Conservation (phyloP, 306 rosid species). For the Glycine tomentella region DNA sequence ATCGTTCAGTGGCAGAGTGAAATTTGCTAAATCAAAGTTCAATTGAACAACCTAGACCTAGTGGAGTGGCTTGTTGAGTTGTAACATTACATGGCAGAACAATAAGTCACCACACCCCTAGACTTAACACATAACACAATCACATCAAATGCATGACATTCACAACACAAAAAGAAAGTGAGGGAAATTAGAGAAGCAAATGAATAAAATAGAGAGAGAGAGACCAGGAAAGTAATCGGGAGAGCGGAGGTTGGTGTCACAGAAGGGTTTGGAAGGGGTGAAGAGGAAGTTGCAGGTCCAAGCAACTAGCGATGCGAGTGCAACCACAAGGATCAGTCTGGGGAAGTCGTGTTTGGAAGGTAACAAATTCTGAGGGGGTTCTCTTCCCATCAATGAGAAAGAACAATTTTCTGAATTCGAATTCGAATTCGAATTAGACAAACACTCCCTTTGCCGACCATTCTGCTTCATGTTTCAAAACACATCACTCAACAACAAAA, state of each 20-base stretch:
- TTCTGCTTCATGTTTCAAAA: slow-evolving; percentile 10
- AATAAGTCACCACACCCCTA: too few species aligned
- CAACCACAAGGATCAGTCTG: slow-evolving; percentile 57
- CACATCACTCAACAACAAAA: not conserved
- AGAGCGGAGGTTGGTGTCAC: slow-evolving; percentile 57
- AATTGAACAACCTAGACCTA: not conserved
- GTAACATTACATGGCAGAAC: too few species aligned
- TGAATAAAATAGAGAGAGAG: not conserved
- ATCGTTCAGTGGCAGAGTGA: too few species aligned
- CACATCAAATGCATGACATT: not conserved
- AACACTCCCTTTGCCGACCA: slow-evolving; percentile 47
- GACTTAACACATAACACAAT: not conserved
- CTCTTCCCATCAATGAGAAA: slow-evolving; percentile 53
- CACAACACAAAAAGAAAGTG: not conserved
- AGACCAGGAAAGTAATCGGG: slow-evolving; percentile 58
- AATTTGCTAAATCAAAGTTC: not conserved
- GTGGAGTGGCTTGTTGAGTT: not conserved
- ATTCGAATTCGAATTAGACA: slow-evolving; percentile 31
- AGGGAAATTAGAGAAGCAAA: not conserved
- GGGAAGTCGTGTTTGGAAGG: slow-evolving; percentile 72
- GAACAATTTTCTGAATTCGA: slow-evolving; percentile 20
- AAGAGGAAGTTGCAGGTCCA: slow-evolving; percentile 57
- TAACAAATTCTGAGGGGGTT: slow-evolving; percentile 68
- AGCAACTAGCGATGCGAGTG: slow-evolving; percentile 65
- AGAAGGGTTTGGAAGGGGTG: slow-evolving; percentile 61